Percentiles rank a stretch among this genome's conserved stretches.
These are phyloP conservation scores for Pulveroboletus frians DNA, from an alignment of 768 basidiomycete species.

Conservation along the genomic window DNA sequence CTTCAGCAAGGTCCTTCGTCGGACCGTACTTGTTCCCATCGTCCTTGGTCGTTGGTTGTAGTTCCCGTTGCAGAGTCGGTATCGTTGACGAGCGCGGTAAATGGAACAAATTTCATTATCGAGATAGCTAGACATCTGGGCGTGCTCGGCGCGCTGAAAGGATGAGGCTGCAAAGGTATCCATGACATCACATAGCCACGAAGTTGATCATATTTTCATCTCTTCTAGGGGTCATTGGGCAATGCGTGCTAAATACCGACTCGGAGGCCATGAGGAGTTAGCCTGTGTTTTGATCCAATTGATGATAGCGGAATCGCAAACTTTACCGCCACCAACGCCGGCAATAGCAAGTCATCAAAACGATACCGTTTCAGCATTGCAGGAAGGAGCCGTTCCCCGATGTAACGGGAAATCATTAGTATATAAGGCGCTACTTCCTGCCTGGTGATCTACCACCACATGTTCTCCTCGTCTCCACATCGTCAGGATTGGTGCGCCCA, in stretches of 20 bases:
- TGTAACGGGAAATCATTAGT: not conserved
- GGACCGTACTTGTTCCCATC: constrained; percentile 77
- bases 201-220: too few relatives aligned
- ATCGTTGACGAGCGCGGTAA: constrained; percentile 60
- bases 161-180: constrained; percentile 71
- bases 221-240: too few relatives aligned
- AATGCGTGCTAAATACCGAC: too few relatives aligned
- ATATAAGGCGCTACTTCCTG: constrained; percentile 1
- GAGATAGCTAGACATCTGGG: constrained; percentile 64
- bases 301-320: too few relatives aligned
- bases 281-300: too few relatives aligned
- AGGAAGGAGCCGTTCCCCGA: too few relatives aligned
- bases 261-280: too few relatives aligned
- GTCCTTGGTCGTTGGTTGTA: constrained; percentile 48
- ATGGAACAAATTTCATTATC: constrained; percentile 66
- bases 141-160: constrained; percentile 73
- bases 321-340: too few relatives aligned
- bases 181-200: too few relatives aligned
- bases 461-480: constrained; percentile 25
- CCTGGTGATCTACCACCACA: not conserved
- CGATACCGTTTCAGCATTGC: too few relatives aligned
- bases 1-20: constrained; percentile 59
- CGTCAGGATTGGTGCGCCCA: constrained; percentile 28
- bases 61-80: constrained; percentile 53
- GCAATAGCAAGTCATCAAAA: too few relatives aligned